phyloP scores from a whole-genome alignment of 176 grass and related monocot genomes.

The Eremochloa ophiuroides region DNA sequence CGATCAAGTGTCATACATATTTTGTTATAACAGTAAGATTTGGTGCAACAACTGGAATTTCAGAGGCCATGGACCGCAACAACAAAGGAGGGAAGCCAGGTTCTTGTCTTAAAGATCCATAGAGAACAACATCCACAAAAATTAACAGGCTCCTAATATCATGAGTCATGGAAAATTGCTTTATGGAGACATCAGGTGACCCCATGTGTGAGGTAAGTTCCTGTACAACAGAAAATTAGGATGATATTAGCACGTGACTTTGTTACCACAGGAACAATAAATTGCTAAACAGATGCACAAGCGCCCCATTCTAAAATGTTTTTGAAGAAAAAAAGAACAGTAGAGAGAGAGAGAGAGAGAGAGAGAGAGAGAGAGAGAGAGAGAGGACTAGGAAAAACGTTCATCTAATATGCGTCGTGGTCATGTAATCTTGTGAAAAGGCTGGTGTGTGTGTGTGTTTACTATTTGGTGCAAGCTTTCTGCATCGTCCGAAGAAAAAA shows the following conservation, averaged over 20 bases:
- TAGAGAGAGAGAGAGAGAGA: neutral
- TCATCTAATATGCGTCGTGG: neutral
- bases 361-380: neutral
- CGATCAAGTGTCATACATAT: constrained; percentile 62
- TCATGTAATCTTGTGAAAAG: no score
- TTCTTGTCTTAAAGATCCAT: constrained; percentile 77
- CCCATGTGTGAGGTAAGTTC: constrained; percentile 73
- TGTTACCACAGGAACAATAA: neutral
- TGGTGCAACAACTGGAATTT: constrained; percentile 73
- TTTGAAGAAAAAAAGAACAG: neutral
- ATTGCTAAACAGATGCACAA: neutral
- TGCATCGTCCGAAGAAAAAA: neutral
- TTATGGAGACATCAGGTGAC: constrained; percentile 65
- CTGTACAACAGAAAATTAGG: constrained; percentile 43
- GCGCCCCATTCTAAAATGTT: neutral
- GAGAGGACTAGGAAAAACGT: no score
- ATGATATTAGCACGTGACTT: constrained; percentile 3
- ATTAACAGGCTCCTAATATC: constrained; percentile 57
- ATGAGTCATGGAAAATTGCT: constrained; percentile 66
- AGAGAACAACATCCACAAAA: constrained; percentile 75
- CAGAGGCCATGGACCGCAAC: constrained; percentile 76
- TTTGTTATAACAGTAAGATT: constrained; percentile 84
- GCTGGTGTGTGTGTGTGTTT: neutral
- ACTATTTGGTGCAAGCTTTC: neutral
- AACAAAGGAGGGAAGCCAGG: constrained; percentile 83